Conservation (phyloP, 176 grass and related monocot species). For the Hordeum marinum region DNA sequence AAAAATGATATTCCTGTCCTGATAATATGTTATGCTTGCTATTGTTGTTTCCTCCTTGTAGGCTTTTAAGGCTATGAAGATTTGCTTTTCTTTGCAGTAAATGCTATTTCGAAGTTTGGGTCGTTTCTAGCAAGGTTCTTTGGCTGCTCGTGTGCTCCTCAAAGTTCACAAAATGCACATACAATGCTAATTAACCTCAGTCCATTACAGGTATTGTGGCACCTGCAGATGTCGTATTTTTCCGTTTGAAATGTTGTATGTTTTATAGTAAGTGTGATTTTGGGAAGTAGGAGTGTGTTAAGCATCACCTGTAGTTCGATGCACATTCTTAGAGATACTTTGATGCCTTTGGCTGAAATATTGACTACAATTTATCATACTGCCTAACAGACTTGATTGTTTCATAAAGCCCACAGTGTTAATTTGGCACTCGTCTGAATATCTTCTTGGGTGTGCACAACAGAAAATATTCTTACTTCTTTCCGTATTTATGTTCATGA, state of each 20-base stretch:
- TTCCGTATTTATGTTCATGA: background rate
- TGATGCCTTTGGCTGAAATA: background rate
- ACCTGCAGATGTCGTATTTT: background rate
- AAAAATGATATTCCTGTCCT: background rate
- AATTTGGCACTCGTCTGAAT: background rate
- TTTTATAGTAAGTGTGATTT: background rate
- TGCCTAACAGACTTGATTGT: background rate
- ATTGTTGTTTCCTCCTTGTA: background rate
- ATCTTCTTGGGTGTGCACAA: background rate
- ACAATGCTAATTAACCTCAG: conserved; percentile 37
- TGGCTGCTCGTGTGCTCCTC: conserved; percentile 21
- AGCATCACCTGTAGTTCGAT: background rate
- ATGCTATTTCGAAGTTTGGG: conserved; percentile 41
- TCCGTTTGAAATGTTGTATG: conserved; percentile 6
- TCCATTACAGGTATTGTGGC: conserved; percentile 44
- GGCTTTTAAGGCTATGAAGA: conserved; percentile 7
- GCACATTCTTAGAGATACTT: background rate
- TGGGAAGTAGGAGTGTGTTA: background rate
- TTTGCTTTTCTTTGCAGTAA: conserved; percentile 35
- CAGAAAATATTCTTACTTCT: background rate
- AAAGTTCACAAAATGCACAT: conserved; percentile 32
- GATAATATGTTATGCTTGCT: background rate
- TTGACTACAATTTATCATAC: background rate
- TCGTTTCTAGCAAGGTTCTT: conserved; percentile 44
- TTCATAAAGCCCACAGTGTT: background rate